Conservation (phyloP, 176 grass and related monocot species). For the Miscanthus lutarioriparius region DNA sequence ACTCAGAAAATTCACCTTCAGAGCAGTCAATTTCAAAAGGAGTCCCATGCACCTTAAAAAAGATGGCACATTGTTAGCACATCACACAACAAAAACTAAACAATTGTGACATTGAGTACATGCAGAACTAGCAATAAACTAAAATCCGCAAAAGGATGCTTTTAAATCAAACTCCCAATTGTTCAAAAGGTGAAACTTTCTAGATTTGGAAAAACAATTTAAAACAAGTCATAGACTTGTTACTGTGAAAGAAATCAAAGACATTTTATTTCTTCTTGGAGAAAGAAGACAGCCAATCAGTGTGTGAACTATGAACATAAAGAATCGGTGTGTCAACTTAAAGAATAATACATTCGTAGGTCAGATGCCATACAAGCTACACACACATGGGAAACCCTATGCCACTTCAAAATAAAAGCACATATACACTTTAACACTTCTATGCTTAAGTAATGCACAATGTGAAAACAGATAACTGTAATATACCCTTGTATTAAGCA, state of each 20-base stretch:
- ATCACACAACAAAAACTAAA: not conserved
- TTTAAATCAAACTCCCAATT: not conserved
- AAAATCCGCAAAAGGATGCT: not conserved
- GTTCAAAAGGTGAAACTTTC: not conserved
- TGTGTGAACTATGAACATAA: not conserved
- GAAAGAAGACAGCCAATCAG: not conserved
- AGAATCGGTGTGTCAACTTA: not conserved
- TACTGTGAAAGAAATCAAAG: not conserved
- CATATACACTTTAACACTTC: not conserved
- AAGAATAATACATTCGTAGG: not conserved
- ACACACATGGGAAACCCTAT: not conserved
- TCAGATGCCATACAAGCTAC: not conserved
- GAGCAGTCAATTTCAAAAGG: slow-evolving; percentile 80
- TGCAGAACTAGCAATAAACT: slow-evolving; percentile 10
- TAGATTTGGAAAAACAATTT: not conserved
- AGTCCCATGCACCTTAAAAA: slow-evolving; percentile 55
- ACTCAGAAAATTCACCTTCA: slow-evolving; percentile 83
- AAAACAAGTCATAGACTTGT: slow-evolving; percentile 14
- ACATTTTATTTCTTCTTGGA: not conserved
- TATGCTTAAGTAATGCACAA: not conserved
- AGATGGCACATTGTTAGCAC: slow-evolving; percentile 17
- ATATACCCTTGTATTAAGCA: not conserved
- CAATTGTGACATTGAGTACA: not conserved
- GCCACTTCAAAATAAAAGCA: slow-evolving; percentile 15
- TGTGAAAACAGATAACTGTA: not conserved